phyloP scores from a whole-genome alignment of 768 basidiomycete genomes.

The Suillus alpinus region DNA sequence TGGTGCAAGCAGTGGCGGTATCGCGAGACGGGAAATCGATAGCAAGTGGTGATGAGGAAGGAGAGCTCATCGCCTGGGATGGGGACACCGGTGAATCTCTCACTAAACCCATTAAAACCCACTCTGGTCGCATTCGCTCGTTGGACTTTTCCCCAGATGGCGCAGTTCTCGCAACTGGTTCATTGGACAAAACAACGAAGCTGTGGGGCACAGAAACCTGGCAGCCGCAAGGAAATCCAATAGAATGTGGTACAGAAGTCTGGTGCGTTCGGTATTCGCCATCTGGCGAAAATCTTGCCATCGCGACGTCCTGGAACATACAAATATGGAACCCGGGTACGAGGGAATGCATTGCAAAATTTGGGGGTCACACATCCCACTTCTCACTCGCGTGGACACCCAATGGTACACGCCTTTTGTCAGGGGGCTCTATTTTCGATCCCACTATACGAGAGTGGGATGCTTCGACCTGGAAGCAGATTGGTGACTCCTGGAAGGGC shows the following conservation, averaged over 20 bases:
- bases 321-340: neutral
- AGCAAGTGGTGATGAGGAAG: neutral
- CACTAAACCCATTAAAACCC: neutral
- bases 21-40: neutral
- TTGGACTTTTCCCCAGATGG: neutral
- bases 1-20: neutral
- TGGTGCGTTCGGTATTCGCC: neutral
- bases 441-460: neutral
- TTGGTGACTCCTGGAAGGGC: neutral
- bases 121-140: neutral
- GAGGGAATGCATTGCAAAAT: neutral
- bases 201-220: neutral
- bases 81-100: neutral
- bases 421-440: neutral
- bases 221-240: neutral
- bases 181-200: neutral
- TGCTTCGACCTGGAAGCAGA: neutral
- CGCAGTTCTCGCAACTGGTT: neutral
- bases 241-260: neutral
- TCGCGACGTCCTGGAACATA: neutral
- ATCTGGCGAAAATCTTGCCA: neutral
- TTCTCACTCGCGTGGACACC: neutral
- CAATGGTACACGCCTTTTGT: neutral
- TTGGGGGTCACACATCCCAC: neutral
- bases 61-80: neutral